Evolutionary conservation across 2,329 filamentous ascomycete genomes (phyloP).

Genomic region (Paraconiothyrium brasiliense): DNA sequence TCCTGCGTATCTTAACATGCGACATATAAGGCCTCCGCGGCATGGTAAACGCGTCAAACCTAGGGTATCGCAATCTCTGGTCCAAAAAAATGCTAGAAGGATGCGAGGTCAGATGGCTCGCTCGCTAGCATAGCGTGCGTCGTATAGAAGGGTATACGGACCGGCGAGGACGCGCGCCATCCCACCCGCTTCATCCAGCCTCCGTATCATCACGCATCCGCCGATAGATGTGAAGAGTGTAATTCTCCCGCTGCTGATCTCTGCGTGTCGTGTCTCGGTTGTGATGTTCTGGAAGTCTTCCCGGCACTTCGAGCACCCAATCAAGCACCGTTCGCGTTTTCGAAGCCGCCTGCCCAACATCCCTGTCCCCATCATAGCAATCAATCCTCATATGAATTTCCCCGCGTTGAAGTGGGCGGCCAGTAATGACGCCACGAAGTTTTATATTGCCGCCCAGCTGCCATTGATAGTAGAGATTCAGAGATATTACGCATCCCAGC

Average conservation of each 20-base stretch:
- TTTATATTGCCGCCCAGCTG: neutral
- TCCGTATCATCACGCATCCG: neutral
- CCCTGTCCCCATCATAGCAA: slow-evolving; percentile 9
- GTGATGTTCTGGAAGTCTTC: slow-evolving; percentile 12
- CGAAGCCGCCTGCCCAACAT: neutral
- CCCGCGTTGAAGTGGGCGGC: neutral
- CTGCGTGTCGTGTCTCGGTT: neutral
- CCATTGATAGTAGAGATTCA: neutral
- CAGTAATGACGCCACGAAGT: neutral
- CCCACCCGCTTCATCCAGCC: neutral
- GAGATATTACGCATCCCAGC: neutral
- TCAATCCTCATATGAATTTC: slow-evolving; percentile 3
- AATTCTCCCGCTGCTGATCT: slow-evolving; percentile 1
- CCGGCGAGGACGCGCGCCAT: slow-evolving; percentile 25
- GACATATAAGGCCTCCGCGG: neutral
- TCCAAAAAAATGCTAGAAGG: neutral
- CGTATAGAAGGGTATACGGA: slow-evolving; percentile 25
- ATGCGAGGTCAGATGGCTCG: slow-evolving; percentile 28
- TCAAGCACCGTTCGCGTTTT: neutral
- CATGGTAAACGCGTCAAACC: neutral
- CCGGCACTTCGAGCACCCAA: neutral
- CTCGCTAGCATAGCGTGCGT: slow-evolving; percentile 26
- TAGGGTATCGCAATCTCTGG: neutral
- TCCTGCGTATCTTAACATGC: neutral
- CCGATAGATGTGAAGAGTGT: neutral